phyloP scores from a whole-genome alignment of 257 asterid species.

The Vinca minor region DNA sequence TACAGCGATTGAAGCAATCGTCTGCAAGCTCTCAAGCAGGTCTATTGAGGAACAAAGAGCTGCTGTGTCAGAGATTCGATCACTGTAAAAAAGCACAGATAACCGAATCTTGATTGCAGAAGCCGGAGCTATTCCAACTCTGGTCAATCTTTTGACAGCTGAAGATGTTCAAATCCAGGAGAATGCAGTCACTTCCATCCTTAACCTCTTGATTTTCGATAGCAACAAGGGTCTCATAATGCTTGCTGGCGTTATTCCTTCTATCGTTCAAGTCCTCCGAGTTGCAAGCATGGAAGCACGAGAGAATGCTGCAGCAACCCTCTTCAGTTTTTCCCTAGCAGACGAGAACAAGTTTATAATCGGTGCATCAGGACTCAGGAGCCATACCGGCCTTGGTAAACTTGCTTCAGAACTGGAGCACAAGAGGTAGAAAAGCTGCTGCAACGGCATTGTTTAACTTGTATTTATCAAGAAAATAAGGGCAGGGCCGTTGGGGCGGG shows the following conservation, averaged over 20 bases:
- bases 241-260: constrained; percentile 87
- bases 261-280: constrained; percentile 79
- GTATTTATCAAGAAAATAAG: constrained; percentile 76
- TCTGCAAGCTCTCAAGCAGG: constrained; percentile 59
- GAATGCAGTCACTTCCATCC: constrained; percentile 75
- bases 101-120: constrained; percentile 81
- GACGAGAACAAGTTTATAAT: constrained; percentile 81
- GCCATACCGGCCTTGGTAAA: constrained; percentile 82
- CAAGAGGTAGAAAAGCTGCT: constrained; percentile 88
- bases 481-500: constrained; percentile 91
- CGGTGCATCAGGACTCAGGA: constrained; percentile 93
- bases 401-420: constrained; percentile 56
- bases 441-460: constrained; percentile 84
- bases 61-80: constrained; percentile 77
- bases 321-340: constrained; percentile 72
- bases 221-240: constrained; percentile 69
- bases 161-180: constrained; percentile 65
- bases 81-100: constrained; percentile 81
- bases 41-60: constrained; percentile 50
- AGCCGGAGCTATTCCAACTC: constrained; percentile 81
- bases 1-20: constrained; percentile 56
- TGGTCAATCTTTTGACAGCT: constrained; percentile 58
- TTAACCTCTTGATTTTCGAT: constrained; percentile 75
- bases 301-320: constrained; percentile 91
- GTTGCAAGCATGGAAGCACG: constrained; percentile 83